Evolutionary conservation across 208 protist genomes (phyloP).

Genomic region (Leishmania braziliensis): DNA sequence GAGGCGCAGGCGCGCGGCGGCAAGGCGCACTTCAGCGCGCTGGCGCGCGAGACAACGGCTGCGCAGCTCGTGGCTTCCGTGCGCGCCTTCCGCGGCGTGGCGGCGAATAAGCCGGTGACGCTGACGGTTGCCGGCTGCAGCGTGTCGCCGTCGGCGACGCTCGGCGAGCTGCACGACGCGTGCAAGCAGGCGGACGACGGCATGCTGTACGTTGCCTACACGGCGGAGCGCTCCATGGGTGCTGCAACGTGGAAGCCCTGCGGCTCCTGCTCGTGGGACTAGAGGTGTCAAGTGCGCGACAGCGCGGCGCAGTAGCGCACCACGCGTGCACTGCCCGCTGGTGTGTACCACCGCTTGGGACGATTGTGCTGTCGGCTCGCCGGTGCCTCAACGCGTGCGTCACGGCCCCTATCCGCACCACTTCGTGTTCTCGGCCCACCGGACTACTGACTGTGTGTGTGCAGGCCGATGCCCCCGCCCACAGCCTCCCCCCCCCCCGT

Average conservation of each 20-base stretch:
- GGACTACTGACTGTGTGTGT: too few relatives aligned
- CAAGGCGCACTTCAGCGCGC: conserved; percentile 37
- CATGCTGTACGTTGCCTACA: conserved; percentile 43
- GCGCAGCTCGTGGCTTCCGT: conserved; percentile 26
- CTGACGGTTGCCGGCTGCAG: conserved; percentile 30
- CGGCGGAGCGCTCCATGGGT: conserved; percentile 16
- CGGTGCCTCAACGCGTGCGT: too few relatives aligned
- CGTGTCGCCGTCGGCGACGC: conserved; percentile 25
- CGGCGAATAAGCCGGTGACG: conserved; percentile 25
- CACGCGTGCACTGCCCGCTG: too few relatives aligned
- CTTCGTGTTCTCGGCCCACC: too few relatives aligned
- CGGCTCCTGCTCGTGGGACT: conserved; percentile 1
- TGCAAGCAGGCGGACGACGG: conserved; percentile 39
- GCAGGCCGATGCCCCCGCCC: too few relatives aligned
- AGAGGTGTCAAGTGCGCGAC: too few relatives aligned
- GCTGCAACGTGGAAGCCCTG: not conserved
- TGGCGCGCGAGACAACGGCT: conserved; percentile 32
- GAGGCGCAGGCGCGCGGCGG: conserved; percentile 15
- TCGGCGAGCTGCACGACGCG: conserved; percentile 36
- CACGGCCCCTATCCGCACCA: too few relatives aligned
- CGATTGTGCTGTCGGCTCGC: too few relatives aligned
- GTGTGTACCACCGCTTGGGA: too few relatives aligned
- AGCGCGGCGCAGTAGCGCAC: too few relatives aligned
- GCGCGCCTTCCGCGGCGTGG: conserved; percentile 23
- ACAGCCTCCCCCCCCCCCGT: too few relatives aligned